These are phyloP conservation scores for Gastrolobium villosum DNA, from an alignment of 306 rosid species.

Conservation along the genomic window DNA sequence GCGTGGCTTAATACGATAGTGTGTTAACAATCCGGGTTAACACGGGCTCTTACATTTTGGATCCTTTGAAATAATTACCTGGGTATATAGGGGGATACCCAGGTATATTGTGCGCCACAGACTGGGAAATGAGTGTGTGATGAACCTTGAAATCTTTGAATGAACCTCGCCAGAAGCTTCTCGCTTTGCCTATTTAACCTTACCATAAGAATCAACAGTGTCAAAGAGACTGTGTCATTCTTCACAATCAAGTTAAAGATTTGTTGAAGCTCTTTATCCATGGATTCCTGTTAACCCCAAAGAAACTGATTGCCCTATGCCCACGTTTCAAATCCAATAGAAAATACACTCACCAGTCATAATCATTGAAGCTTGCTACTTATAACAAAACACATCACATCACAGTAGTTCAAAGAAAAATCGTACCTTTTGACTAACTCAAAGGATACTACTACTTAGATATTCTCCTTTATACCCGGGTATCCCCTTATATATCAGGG, in stretches of 20 bases:
- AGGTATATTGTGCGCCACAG: too few relatives aligned
- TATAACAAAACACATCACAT: neutral
- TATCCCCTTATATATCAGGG: too few relatives aligned
- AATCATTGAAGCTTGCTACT: conserved; percentile 18
- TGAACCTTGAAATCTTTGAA: conserved; percentile 74
- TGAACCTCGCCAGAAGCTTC: conserved; percentile 83
- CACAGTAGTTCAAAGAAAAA: neutral
- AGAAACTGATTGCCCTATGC: conserved; percentile 98
- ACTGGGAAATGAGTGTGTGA: conserved; percentile 27
- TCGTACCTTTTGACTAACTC: conserved; percentile 65
- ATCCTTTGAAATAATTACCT: too few relatives aligned
- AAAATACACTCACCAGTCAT: conserved; percentile 81
- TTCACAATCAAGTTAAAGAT: conserved; percentile 76
- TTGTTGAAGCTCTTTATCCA: conserved; percentile 88
- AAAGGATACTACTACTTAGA: too few relatives aligned
- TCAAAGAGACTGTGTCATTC: conserved; percentile 86
- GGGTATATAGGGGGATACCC: too few relatives aligned
- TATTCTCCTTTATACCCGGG: too few relatives aligned
- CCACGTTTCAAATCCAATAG: conserved; percentile 98
- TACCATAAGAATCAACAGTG: conserved; percentile 95
- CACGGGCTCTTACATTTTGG: too few relatives aligned
- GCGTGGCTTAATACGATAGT: too few relatives aligned
- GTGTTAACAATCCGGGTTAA: too few relatives aligned
- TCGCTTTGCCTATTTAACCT: conserved; percentile 91
- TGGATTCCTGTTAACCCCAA: conserved; percentile 88